Evolutionary conservation across 148 eudicot genomes (phyloP).

Genomic region (Simmondsia chinensis): DNA sequence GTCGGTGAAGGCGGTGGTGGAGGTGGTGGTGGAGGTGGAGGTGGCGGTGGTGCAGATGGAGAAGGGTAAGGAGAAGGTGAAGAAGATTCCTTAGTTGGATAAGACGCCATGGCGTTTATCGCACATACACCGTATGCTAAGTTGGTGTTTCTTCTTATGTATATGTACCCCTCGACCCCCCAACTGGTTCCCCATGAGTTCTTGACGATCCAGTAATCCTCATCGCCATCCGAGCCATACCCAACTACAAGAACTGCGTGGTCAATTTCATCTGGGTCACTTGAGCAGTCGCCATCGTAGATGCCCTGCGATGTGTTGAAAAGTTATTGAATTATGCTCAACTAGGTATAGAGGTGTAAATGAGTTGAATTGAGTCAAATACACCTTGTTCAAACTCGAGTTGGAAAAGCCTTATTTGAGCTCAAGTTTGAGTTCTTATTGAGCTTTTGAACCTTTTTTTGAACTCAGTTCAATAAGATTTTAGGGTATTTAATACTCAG

Average conservation of each 20-base stretch:
- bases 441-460: no score
- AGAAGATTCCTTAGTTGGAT: conserved; percentile 38
- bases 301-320: no score
- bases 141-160: conserved; percentile 33
- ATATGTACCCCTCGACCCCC: conserved; percentile 56
- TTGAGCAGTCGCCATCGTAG: conserved; percentile 57
- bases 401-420: no score
- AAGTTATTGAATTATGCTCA: no score
- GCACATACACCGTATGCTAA: conserved; percentile 41
- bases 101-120: conserved; percentile 61
- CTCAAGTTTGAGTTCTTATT: no score
- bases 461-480: no score
- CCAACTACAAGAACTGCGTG: conserved; percentile 61
- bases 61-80: conserved; percentile 29
- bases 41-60: conserved; percentile 18
- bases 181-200: conserved; percentile 70
- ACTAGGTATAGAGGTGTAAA: no score
- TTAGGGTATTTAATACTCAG: no score
- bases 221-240: conserved; percentile 30
- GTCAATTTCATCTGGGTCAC: conserved; percentile 44
- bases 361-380: no score
- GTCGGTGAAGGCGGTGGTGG: conserved; percentile 30
- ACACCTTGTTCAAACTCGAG: no score
- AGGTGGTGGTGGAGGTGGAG: conserved; percentile 32
- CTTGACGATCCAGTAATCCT: conserved; percentile 70